Evolutionary conservation across 1,284 basidiomycete genomes (phyloP).

Genomic region (Ganoderma meredithae): DNA sequence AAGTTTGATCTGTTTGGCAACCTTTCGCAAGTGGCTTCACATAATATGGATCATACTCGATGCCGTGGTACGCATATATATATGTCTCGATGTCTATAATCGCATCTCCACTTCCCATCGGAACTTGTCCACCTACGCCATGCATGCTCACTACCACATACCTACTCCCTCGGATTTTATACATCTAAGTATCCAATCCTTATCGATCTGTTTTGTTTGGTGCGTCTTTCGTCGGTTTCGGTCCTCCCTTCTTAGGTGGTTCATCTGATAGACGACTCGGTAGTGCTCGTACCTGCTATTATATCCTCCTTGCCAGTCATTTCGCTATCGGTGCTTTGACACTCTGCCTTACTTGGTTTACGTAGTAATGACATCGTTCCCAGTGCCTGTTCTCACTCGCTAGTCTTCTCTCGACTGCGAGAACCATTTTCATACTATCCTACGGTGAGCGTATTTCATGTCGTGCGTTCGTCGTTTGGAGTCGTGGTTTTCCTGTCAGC

Average conservation of each 20-base stretch:
- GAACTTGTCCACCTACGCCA: not conserved
- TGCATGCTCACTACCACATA: not conserved
- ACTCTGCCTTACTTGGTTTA: slow-evolving; percentile 2
- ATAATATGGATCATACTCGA: not conserved
- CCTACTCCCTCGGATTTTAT: not conserved
- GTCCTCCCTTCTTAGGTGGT: not conserved
- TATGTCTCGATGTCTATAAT: not conserved
- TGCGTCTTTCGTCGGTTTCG: not conserved
- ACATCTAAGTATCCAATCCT: not conserved
- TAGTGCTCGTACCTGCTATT: slow-evolving; percentile 3
- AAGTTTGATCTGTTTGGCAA: not conserved
- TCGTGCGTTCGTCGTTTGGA: not conserved
- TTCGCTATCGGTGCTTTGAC: slow-evolving; percentile 3
- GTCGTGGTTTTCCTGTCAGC: too few species aligned
- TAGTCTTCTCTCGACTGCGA: not conserved
- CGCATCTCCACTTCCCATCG: not conserved
- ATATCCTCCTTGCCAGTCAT: not conserved
- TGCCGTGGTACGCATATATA: not conserved
- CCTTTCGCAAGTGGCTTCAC: not conserved
- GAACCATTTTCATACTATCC: not conserved
- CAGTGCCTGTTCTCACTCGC: not conserved
- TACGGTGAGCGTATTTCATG: not conserved
- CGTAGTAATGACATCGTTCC: not conserved
- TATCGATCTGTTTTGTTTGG: slow-evolving; percentile 1
- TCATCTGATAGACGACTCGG: slow-evolving; percentile 1